These are phyloP conservation scores for Aureobasidium namibiae DNA, from an alignment of 2,329 filamentous ascomycete genomes.

Conservation along the genomic window DNA sequence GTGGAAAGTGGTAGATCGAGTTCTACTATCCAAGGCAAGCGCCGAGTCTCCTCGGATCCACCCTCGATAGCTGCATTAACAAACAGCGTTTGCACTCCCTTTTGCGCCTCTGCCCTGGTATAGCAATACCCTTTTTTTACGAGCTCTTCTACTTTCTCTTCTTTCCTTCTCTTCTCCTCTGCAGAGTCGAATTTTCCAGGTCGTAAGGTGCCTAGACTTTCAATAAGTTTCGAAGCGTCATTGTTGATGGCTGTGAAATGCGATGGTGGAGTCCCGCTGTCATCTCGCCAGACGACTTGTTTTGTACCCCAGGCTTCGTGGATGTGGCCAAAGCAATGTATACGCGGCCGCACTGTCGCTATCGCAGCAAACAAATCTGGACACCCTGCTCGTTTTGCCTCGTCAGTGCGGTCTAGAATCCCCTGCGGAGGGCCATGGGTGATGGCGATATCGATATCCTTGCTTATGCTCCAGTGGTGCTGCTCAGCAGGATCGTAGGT, in stretches of 20 bases:
- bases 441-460: conserved; percentile 30
- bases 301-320: conserved; percentile 53
- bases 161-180: background rate
- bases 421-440: conserved; percentile 32
- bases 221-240: background rate
- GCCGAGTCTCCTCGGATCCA: conserved; percentile 30
- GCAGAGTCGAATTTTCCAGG: background rate
- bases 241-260: background rate
- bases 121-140: background rate
- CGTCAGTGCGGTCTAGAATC: conserved; percentile 21
- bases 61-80: conserved; percentile 52
- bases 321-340: conserved; percentile 54
- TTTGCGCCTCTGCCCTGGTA: conserved; percentile 21
- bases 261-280: background rate
- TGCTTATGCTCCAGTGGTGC: conserved; percentile 27
- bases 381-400: conserved; percentile 32
- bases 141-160: background rate
- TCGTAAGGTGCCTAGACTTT: background rate
- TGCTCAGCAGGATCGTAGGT: conserved; percentile 24
- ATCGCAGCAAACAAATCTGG: conserved; percentile 40
- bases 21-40: conserved; percentile 50
- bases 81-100: conserved; percentile 47
- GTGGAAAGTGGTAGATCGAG: conserved; percentile 31
- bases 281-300: conserved; percentile 43
- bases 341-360: conserved; percentile 32